Percentiles rank a stretch among this genome's conserved stretches.
These are phyloP conservation scores for Penicillium pulvis DNA, from an alignment of 495 filamentous ascomycete species.

Conservation along the genomic window DNA sequence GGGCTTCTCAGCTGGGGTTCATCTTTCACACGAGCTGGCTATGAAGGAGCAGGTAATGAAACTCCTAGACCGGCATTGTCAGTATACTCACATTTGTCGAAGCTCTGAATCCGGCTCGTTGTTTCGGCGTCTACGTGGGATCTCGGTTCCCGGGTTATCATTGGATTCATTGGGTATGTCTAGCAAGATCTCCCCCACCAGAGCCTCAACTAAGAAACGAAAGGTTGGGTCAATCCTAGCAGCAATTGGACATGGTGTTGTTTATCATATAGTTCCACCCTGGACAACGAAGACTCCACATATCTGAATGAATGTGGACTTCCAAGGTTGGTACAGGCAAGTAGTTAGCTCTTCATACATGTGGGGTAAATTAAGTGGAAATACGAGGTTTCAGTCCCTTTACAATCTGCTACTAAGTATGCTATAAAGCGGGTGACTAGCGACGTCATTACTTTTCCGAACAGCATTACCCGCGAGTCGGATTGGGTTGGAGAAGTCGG, in stretches of 20 bases:
- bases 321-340: too few relatives aligned
- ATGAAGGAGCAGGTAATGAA: slow-evolving; percentile 31
- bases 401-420: too few relatives aligned
- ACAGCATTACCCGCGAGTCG: too few relatives aligned
- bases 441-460: too few relatives aligned
- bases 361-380: too few relatives aligned
- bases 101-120: slow-evolving; percentile 33
- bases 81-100: neutral
- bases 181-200: neutral
- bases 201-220: too few relatives aligned
- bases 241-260: neutral
- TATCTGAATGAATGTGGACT: too few relatives aligned
- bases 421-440: too few relatives aligned
- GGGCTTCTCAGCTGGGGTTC: slow-evolving; percentile 46
- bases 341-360: too few relatives aligned
- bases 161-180: slow-evolving; percentile 33
- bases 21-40: slow-evolving; percentile 42
- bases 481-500: too few relatives aligned
- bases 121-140: slow-evolving; percentile 29
- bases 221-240: neutral
- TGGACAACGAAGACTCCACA: neutral
- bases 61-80: too few relatives aligned
- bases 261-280: neutral
- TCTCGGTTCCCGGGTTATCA: slow-evolving; percentile 24
- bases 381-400: too few relatives aligned